Evolutionary conservation across 2,329 filamentous ascomycete species (phyloP), one percentile per base, ranked within the genome.

Genomic region (Penicillium sp.): DNA sequence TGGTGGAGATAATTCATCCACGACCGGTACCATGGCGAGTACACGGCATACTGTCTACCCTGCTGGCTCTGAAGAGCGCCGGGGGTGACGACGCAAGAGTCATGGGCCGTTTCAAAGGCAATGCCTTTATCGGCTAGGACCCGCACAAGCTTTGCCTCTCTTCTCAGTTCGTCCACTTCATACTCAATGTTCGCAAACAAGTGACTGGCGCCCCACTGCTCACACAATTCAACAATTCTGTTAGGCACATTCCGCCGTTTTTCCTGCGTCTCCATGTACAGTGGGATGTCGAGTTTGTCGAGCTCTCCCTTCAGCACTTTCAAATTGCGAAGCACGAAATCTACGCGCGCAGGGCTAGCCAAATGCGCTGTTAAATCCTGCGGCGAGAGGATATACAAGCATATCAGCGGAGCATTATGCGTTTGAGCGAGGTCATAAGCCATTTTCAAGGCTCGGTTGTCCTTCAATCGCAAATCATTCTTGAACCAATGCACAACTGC

Each of bases 401-500:
- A 83, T 38, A 96, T 82, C 38, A 96, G 74, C 1, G 90, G 87
- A 0, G 92, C 80, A 0, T 82, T 81, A n/a, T 83, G 79, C 38
- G 84, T 80, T 57, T 83, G 85, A 1, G 91, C 90, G 49, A 81
- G 79, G 57, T 84, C 74, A 55, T 82, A 85, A 0, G 91, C 91
- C 59, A 85, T 72, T 33, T 82, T 80, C 23, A 96, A 71, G 0
- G 83, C 83, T 8, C 82, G 87, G 68, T 96, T 96, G 69, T 97
- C 92, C 0, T 74, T 71, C 1, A 82, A 79, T 2, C 91, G 82
- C 51, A 96, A 73, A 69, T 96, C 92, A 66, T 83, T 85, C 73
- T 94, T 95, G 77, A 93, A 96, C 91, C 91, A 96, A 72, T 96
- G 90, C 0, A 96, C 83, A 0, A 96, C 87, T 0, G 86, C 38